phyloP scores from a whole-genome alignment of 768 basidiomycete genomes.

The Lentinula detonsa region DNA sequence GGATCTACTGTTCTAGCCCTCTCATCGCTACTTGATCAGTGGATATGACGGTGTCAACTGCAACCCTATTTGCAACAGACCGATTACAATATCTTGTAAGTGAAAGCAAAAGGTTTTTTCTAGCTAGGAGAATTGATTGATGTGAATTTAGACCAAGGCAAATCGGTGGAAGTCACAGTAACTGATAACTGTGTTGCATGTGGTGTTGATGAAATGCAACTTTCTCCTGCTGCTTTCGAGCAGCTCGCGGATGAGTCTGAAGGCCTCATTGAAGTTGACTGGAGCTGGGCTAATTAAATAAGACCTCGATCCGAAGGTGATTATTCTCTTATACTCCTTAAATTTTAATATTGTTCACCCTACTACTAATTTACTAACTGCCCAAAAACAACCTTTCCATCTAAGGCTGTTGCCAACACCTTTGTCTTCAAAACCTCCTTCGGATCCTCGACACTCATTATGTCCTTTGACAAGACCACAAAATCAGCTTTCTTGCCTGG shows the following conservation, averaged over 20 bases:
- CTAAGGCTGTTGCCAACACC: conserved; percentile 73
- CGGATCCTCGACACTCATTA: conserved; percentile 42
- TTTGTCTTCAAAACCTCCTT: conserved; percentile 49
- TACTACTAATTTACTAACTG: neutral
- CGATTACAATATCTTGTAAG: neutral
- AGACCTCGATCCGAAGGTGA: neutral
- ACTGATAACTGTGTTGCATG: neutral
- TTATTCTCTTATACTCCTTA: too few species aligned
- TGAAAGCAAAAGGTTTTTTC: neutral
- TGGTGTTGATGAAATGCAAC: neutral
- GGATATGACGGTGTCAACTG: neutral
- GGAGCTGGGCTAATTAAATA: neutral
- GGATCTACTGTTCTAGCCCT: neutral
- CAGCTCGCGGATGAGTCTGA: neutral
- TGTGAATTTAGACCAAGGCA: neutral
- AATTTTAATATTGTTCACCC: neutral
- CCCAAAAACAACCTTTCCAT: conserved; percentile 50
- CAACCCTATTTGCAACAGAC: neutral
- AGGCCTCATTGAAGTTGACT: neutral
- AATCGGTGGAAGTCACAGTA: neutral
- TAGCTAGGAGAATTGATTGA: too few species aligned
- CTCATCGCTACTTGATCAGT: neutral
- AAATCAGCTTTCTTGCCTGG: conserved; percentile 82
- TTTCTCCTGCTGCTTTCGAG: neutral
- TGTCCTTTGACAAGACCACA: conserved; percentile 76